Percentiles rank a stretch among this genome's conserved stretches.
phyloP scores from a whole-genome alignment of 2,329 filamentous ascomycete species.

The Curvularia verruculosa region DNA sequence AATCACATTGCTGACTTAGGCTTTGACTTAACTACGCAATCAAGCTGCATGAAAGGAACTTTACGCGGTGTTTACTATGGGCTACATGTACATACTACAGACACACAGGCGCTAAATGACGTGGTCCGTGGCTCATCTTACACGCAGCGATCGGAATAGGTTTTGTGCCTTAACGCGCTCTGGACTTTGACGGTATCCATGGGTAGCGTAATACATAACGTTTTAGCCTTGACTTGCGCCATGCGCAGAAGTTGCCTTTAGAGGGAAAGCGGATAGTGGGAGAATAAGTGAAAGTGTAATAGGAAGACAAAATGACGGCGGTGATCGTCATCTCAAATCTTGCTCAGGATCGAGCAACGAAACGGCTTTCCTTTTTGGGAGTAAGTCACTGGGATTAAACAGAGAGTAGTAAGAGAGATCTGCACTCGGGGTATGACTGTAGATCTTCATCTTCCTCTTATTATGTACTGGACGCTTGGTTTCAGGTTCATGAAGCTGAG shows the following conservation, averaged over 20 bases:
- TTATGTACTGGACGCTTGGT: neutral
- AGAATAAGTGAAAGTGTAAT: neutral
- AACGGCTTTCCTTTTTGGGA: neutral
- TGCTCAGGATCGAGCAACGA: neutral
- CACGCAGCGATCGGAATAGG: neutral
- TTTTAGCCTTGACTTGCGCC: neutral
- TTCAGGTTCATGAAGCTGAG: neutral
- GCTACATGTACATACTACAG: too few species aligned
- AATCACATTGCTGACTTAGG: too few species aligned
- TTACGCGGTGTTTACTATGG: too few species aligned
- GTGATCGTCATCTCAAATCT: neutral
- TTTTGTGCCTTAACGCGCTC: neutral
- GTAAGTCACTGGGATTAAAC: neutral
- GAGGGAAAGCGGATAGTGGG: too few species aligned
- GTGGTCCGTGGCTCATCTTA: neutral
- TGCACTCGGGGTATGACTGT: neutral
- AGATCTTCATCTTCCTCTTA: constrained; percentile 1
- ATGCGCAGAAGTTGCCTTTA: neutral
- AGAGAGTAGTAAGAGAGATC: neutral
- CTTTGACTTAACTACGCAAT: too few species aligned
- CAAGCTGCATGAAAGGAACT: too few species aligned
- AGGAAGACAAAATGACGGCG: neutral
- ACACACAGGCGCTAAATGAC: neutral
- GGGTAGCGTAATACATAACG: neutral
- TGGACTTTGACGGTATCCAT: neutral